phyloP scores from a whole-genome alignment of 2,329 filamentous ascomycete genomes.

The Fusarium goolgardi region DNA sequence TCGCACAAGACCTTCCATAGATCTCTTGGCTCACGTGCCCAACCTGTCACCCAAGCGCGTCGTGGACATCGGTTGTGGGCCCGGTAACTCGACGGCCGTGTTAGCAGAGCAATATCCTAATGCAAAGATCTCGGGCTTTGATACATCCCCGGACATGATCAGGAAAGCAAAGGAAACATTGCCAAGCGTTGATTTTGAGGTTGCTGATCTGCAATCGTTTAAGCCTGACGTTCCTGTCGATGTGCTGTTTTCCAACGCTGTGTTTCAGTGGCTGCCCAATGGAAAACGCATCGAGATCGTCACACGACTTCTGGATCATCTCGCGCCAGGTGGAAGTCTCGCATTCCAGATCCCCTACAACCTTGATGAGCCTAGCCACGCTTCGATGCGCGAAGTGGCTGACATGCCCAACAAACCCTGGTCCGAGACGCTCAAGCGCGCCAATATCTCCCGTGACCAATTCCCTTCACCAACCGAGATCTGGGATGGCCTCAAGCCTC shows the following conservation, averaged over 20 bases:
- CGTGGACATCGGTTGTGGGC: conserved; percentile 70
- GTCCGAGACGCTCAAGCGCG: conserved; percentile 47
- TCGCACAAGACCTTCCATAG: conserved; percentile 63
- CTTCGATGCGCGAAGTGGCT: conserved; percentile 57
- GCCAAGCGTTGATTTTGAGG: conserved; percentile 57
- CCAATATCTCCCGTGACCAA: conserved; percentile 56
- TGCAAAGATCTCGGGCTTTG: conserved; percentile 62
- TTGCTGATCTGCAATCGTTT: conserved; percentile 60
- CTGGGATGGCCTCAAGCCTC: conserved; percentile 61
- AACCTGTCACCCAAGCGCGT: conserved; percentile 57
- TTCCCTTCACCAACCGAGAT: conserved; percentile 61
- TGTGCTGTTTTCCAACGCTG: conserved; percentile 67
- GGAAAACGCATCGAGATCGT: conserved; percentile 59
- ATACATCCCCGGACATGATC: conserved; percentile 68
- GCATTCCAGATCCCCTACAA: conserved; percentile 66
- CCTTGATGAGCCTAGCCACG: conserved; percentile 60
- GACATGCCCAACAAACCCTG: conserved; percentile 55
- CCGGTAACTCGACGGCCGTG: conserved; percentile 67
- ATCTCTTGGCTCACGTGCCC: conserved; percentile 62
- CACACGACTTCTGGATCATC: conserved; percentile 54
- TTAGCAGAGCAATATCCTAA: conserved; percentile 60
- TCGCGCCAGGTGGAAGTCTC: conserved; percentile 59
- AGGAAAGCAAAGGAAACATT: conserved; percentile 56
- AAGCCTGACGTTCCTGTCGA: conserved; percentile 50
- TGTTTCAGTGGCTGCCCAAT: conserved; percentile 67